Evolutionary conservation across 495 filamentous ascomycete genomes (phyloP), one percentile per base, ranked within the genome.

Genomic region (Aspergillus incahuasiensis): DNA sequence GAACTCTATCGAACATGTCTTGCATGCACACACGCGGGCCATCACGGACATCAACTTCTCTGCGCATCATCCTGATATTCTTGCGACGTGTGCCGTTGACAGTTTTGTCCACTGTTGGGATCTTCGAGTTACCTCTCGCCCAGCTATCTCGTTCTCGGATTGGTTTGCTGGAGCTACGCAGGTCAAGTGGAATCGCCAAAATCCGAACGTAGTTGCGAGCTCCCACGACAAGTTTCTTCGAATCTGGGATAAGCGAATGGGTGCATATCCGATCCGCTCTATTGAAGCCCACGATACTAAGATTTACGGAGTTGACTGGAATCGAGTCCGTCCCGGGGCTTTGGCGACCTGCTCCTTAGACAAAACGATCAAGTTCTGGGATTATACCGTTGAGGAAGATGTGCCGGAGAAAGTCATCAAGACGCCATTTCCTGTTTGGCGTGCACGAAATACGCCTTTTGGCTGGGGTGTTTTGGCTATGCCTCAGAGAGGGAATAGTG

Each of bases 11-110:
- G 89, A 98, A 69, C 83, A 90, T 69, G 89, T 90, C n/a, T 79
- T 97, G 35, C 89, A 96, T 65, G 91, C 82, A 12, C 92, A 97
- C 68, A 87, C 82, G 1, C 79, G 92, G 45, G 91, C 92, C 52
- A 97, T 97, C 51, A 96, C 92, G 13, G 92, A 97, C 63, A 91
- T 96, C 68, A 97, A 97, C 66, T 97, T 96, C 68, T 94, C 88
- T 0, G 92, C 92, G 0, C 90, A 95, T 64, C 86, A 96, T 68
- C 88, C 91, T 0, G 91, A 96, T 59, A 77, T 89, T 32, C 79
- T 97, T 16, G 89, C 92, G 1, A 96, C 92, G 11, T 96, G 92
- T 66, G 86, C 89, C 6, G 87, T 97, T 19, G 92, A 97, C 71
- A 94, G 90, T 39, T 95, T 91, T 68, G 86, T 97, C 5, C 88